Evolutionary conservation across 768 basidiomycete species (phyloP).

Genomic region (Xerocomellus intermedius): DNA sequence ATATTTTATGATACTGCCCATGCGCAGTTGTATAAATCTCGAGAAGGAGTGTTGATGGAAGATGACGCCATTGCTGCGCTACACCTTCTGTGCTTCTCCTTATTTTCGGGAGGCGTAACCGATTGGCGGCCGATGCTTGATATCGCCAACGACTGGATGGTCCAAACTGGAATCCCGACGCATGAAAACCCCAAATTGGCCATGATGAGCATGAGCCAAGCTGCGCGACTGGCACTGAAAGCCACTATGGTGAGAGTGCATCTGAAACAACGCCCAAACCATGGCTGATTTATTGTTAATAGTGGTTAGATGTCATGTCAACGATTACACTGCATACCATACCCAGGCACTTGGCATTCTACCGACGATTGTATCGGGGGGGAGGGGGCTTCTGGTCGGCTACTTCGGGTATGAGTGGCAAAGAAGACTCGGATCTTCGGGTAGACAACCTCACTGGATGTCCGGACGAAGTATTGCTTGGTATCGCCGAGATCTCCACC

Average conservation of each 20-base stretch:
- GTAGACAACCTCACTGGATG: slow-evolving; percentile 75
- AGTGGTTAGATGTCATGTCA: slow-evolving; percentile 82
- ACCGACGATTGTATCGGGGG: slow-evolving; percentile 62
- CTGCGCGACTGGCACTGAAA: slow-evolving; percentile 62
- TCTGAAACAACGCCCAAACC: neutral
- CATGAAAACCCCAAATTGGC: slow-evolving; percentile 64
- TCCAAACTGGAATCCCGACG: slow-evolving; percentile 57
- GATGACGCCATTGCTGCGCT: slow-evolving; percentile 76
- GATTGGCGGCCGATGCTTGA: slow-evolving; percentile 72
- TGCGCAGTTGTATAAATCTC: slow-evolving; percentile 57
- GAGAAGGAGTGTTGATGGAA: slow-evolving; percentile 55
- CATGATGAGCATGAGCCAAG: slow-evolving; percentile 52
- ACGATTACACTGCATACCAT: slow-evolving; percentile 58
- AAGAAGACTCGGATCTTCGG: slow-evolving; percentile 45
- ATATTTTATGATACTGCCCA: slow-evolving; percentile 71
- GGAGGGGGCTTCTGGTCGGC: slow-evolving; percentile 46
- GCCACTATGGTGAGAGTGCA: slow-evolving; percentile 61
- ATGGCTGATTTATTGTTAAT: slow-evolving; percentile 19
- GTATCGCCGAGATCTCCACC: slow-evolving; percentile 69
- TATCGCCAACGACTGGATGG: slow-evolving; percentile 75
- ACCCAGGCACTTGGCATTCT: slow-evolving; percentile 64
- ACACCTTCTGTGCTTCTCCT: slow-evolving; percentile 72
- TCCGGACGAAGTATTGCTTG: slow-evolving; percentile 75
- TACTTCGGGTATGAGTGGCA: slow-evolving; percentile 26
- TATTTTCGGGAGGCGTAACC: slow-evolving; percentile 63